Evolutionary conservation across 305 asterid genomes (phyloP).

Genomic region (Solanum hybrid): DNA sequence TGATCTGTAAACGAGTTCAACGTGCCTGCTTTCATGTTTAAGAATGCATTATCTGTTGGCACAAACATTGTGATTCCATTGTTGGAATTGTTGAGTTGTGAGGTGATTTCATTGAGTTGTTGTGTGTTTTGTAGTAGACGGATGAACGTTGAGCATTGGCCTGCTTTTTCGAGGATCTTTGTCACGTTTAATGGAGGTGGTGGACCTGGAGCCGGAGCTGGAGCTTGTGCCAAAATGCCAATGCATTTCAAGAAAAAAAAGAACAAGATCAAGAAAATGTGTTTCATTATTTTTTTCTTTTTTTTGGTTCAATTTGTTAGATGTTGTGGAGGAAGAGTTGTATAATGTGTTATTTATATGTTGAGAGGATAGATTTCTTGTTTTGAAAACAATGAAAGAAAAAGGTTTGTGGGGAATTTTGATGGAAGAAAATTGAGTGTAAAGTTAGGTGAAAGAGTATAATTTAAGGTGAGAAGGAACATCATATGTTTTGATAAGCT

Average conservation of each 20-base stretch:
- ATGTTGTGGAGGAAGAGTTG: not conserved
- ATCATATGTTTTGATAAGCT: constrained; percentile 21
- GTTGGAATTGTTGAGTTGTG: constrained; percentile 40
- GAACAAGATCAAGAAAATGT: constrained; percentile 4
- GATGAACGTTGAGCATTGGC: constrained; percentile 26
- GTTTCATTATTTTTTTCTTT: constrained; percentile 8
- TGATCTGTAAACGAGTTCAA: constrained; percentile 40
- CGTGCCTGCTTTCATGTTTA: constrained; percentile 33
- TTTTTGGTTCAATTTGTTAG: not conserved
- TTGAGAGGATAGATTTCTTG: not conserved
- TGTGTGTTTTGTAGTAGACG: constrained; percentile 34
- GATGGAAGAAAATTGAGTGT: constrained; percentile 8
- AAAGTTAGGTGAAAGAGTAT: constrained; percentile 30
- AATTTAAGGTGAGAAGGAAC: constrained; percentile 27
- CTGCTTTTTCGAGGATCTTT: constrained; percentile 38
- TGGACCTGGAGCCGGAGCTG: constrained; percentile 27
- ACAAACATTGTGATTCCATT: constrained; percentile 50
- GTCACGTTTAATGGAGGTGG: constrained; percentile 34
- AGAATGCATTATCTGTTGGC: constrained; percentile 45
- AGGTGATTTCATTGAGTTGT: constrained; percentile 25
- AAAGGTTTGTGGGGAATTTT: not conserved
- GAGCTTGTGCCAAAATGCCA: constrained; percentile 27
- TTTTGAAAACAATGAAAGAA: not conserved
- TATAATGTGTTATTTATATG: not conserved
- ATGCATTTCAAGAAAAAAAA: constrained; percentile 16